Percentiles rank a stretch among this genome's conserved stretches.
Evolutionary conservation across 306 rosid genomes (phyloP).

Genomic region (Dalbergia cultrata): DNA sequence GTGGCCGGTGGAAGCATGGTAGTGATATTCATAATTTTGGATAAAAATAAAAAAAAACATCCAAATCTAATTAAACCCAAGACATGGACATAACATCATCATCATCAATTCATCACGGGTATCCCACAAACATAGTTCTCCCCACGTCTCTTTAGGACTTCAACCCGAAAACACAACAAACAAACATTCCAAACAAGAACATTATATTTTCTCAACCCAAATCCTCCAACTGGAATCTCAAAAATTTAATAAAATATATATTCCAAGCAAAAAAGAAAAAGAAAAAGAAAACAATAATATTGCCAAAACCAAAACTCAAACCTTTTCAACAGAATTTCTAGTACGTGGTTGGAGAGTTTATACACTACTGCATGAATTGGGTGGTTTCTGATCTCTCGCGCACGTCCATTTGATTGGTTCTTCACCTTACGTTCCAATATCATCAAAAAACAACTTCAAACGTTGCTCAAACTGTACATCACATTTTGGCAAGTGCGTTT

Average conservation of each 20-base stretch:
- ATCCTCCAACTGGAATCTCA: constrained; percentile 29
- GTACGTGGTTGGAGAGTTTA: constrained; percentile 24
- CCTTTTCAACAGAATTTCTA: constrained; percentile 20
- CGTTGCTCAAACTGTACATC: background rate
- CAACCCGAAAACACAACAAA: constrained; percentile 42
- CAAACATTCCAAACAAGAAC: constrained; percentile 45
- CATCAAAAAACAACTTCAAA: background rate
- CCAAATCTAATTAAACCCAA: background rate
- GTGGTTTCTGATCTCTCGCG: constrained; percentile 8
- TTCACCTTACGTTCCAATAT: constrained; percentile 1
- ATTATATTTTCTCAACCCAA: constrained; percentile 24
- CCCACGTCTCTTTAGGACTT: constrained; percentile 52
- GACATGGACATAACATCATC: background rate
- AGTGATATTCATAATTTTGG: too few species aligned
- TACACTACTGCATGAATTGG: constrained; percentile 40
- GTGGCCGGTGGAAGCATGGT: too few species aligned
- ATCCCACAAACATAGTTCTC: constrained; percentile 54
- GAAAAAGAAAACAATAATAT: background rate
- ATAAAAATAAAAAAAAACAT: too few species aligned
- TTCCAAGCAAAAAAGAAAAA: background rate
- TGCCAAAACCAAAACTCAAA: background rate
- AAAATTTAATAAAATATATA: background rate
- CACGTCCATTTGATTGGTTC: constrained; percentile 27
- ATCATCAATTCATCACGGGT: constrained; percentile 27
- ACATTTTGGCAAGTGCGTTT: constrained; percentile 33